These are phyloP conservation scores for Aspergillus heteromorphus DNA, from an alignment of 495 filamentous ascomycete species.

Conservation along the genomic window DNA sequence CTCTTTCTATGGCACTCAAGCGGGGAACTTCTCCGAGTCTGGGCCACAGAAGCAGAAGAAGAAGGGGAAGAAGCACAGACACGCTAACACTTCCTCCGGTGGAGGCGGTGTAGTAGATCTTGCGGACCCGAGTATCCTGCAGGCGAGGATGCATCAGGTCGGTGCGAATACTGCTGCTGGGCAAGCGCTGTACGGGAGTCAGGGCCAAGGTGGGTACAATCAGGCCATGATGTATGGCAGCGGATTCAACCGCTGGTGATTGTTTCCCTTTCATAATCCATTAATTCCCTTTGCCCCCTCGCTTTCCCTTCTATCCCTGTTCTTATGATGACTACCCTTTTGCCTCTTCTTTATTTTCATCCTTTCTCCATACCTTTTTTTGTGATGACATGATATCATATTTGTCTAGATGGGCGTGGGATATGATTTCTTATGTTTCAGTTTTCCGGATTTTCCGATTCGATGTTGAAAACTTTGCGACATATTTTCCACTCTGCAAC, in stretches of 20 bases:
- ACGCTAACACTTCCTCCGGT: slow-evolving; percentile 99
- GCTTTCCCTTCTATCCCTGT: slow-evolving; percentile 10
- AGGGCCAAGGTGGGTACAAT: slow-evolving; percentile 98
- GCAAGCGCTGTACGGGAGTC: slow-evolving; percentile 82
- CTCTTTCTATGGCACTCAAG: slow-evolving; percentile 84
- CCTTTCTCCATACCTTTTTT: slow-evolving; percentile 9
- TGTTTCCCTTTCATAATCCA: slow-evolving; percentile 25
- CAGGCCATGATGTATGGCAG: slow-evolving; percentile 79
- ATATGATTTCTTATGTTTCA: slow-evolving; percentile 21
- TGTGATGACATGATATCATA: slow-evolving; percentile 37
- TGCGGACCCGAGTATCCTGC: slow-evolving; percentile 99
- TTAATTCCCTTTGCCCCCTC: slow-evolving; percentile 9
- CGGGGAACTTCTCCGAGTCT: slow-evolving; percentile 77
- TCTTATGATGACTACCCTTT: slow-evolving; percentile 20
- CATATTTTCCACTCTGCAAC: slow-evolving; percentile 24
- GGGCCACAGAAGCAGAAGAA: slow-evolving; percentile 93
- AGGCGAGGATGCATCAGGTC: slow-evolving; percentile 90
- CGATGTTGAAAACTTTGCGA: slow-evolving; percentile 26
- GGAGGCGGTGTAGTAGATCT: slow-evolving; percentile 98
- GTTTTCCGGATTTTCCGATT: slow-evolving; percentile 22
- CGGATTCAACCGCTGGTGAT: slow-evolving; percentile 70
- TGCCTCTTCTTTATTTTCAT: slow-evolving; percentile 16
- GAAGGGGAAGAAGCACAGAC: slow-evolving; percentile 99
- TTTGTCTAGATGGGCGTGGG: slow-evolving; percentile 23
- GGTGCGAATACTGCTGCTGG: slow-evolving; percentile 61